A percentile compares a stretch with the other conserved stretches of the same genome.
Conservation (phyloP, 1,284 basidiomycete species). For the Leccinum proliferum region DNA sequence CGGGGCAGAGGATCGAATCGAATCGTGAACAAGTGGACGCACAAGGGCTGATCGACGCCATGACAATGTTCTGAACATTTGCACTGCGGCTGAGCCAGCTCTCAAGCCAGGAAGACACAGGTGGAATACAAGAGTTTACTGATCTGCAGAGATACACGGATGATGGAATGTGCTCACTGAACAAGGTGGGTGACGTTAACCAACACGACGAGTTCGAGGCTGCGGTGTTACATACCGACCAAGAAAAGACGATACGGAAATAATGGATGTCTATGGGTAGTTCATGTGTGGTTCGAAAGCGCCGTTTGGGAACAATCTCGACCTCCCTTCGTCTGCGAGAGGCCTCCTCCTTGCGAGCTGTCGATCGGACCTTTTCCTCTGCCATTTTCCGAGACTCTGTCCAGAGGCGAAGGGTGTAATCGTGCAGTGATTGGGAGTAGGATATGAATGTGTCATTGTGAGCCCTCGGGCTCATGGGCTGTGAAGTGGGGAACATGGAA, state of each 20-base stretch:
- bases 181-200: constrained; percentile 11
- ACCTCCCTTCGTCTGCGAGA: constrained; percentile 21
- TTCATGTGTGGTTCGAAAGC: constrained; percentile 14
- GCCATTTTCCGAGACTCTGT: constrained; percentile 55
- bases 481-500: constrained; percentile 19
- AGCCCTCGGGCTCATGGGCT: constrained; percentile 3
- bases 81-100: constrained; percentile 1
- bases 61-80: neutral
- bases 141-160: constrained; percentile 15
- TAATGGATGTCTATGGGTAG: constrained; percentile 4
- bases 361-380: constrained; percentile 44
- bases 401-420: constrained; percentile 65
- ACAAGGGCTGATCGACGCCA: constrained; percentile 14
- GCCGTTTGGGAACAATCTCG: constrained; percentile 9
- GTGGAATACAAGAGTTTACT: constrained; percentile 15
- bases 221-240: constrained; percentile 16
- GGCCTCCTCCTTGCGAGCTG: constrained; percentile 23
- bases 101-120: constrained; percentile 5
- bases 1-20: neutral
- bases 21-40: constrained; percentile 7
- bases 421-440: constrained; percentile 60
- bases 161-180: constrained; percentile 13
- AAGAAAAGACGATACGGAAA: neutral
- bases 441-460: constrained; percentile 38
- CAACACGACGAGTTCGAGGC: constrained; percentile 2